Evolutionary conservation across 768 basidiomycete species (phyloP), one percentile per base, ranked within the genome.

Genomic region (Boletus patriciae): DNA sequence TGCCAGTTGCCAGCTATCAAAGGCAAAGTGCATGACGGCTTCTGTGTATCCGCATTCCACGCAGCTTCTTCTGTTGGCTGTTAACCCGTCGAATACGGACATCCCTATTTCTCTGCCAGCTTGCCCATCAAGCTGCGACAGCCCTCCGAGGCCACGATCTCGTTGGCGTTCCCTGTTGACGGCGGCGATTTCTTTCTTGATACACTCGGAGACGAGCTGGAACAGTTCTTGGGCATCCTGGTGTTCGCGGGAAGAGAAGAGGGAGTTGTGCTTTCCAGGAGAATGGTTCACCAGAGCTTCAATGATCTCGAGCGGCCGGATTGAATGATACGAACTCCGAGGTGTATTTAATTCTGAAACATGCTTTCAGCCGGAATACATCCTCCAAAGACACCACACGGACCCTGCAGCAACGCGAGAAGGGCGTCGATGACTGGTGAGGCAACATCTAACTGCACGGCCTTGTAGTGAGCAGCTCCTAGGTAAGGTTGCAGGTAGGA

Each of bases 221-320:
- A 97, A 98, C n/a, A 98, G 81, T 69, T 98, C 96, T 67, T 98
- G 96, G 6, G 96, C 96, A 70, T 98, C 96, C 75, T 98, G 96
- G 70, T 98, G 96, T 69, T 97, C 94, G 13, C 92, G 86, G 1
- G 93, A 93, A 61, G 85, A 84, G 71, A 96, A 87, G 12, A 94
- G 79, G 0, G 87, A 80, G 62, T 81, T 80, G 60, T 79, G 70
- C 66, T 81, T 81, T 48, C 80, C 81, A 34, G 77, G 71, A 37
- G 80, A 75, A 58, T 81, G 78, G 21, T 77, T 69, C 18, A 84
- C 83, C 31, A 95, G 80, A 4, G 86, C 88, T 18, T 80, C 71
- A 45, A 95, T 88, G 55, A 96, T 83, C 37, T 80, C 79, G 44
- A 83, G 68, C 0, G 93, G 94, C 2, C 92, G 84, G 33, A 94